Evolutionary conservation across 75 land plant genomes (phyloP).

Genomic region (Pinus albicaulis): DNA sequence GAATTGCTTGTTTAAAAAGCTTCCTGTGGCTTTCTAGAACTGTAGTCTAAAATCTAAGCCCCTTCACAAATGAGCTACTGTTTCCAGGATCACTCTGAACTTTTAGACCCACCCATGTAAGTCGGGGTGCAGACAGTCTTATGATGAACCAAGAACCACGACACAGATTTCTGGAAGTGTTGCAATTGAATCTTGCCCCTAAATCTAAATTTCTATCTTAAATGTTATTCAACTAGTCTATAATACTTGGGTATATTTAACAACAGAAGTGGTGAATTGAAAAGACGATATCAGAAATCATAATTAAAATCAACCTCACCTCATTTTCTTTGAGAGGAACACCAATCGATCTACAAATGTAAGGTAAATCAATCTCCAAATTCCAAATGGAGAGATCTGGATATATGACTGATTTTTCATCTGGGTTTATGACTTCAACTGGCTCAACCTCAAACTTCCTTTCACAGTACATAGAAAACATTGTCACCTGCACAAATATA

Average conservation of each 20-base stretch:
- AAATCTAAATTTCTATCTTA: background rate
- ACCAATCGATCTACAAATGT: slow-evolving; percentile 64
- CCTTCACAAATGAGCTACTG: background rate
- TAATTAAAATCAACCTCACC: slow-evolving; percentile 33
- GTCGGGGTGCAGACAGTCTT: background rate
- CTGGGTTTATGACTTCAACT: slow-evolving; percentile 74
- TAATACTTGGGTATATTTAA: slow-evolving; percentile 2
- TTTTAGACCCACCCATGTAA: background rate
- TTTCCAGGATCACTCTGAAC: background rate
- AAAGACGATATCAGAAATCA: background rate
- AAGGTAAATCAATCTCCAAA: slow-evolving; percentile 74
- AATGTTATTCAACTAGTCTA: background rate
- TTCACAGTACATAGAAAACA: slow-evolving; percentile 86
- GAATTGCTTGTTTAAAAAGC: background rate
- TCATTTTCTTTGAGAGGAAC: slow-evolving; percentile 43
- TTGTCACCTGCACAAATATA: slow-evolving; percentile 68
- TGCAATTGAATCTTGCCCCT: background rate
- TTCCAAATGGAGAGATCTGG: slow-evolving; percentile 80
- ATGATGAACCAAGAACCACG: background rate
- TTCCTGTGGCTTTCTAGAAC: background rate
- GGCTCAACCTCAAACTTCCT: slow-evolving; percentile 91
- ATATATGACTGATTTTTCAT: slow-evolving; percentile 55
- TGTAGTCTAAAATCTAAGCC: background rate
- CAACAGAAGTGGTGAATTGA: background rate
- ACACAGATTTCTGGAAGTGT: background rate